phyloP scores from a whole-genome alignment of 2,329 filamentous ascomycete genomes.

The Alternaria triticina region DNA sequence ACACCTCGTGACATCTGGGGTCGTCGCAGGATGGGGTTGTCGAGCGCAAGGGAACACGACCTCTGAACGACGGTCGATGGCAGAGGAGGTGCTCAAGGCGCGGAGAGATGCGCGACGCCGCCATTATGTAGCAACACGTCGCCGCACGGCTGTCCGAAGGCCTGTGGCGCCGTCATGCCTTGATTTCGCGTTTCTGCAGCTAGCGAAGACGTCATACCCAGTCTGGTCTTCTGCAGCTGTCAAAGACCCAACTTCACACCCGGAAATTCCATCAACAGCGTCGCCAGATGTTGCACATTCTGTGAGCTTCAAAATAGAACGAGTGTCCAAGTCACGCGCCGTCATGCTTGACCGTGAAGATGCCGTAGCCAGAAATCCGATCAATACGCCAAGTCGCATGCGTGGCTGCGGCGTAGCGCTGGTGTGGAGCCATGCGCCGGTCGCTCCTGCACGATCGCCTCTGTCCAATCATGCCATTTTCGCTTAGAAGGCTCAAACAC shows the following conservation, averaged over 20 bases:
- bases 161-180: conserved; percentile 36
- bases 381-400: conserved; percentile 9
- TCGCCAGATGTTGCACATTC: background rate
- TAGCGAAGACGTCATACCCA: conserved; percentile 29
- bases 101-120: conserved; percentile 28
- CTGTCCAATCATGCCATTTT: conserved; percentile 37
- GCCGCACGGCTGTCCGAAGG: conserved; percentile 25
- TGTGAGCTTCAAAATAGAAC: background rate
- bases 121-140: conserved; percentile 41
- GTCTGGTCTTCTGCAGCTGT: background rate
- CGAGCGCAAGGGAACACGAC: conserved; percentile 50
- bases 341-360: background rate
- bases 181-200: conserved; percentile 35
- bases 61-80: conserved; percentile 39
- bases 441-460: conserved; percentile 19
- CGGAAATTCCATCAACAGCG: background rate
- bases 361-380: background rate
- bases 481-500: conserved; percentile 29
- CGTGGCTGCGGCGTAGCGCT: conserved; percentile 43
- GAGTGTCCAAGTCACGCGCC: background rate
- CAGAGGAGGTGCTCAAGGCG: conserved; percentile 46
- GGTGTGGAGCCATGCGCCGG: conserved; percentile 10
- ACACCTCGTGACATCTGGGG: conserved; percentile 34
- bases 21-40: conserved; percentile 32
- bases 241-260: background rate